Conservation (phyloP, 306 rosid genomes). For the Pachyrhizus erosus region DNA sequence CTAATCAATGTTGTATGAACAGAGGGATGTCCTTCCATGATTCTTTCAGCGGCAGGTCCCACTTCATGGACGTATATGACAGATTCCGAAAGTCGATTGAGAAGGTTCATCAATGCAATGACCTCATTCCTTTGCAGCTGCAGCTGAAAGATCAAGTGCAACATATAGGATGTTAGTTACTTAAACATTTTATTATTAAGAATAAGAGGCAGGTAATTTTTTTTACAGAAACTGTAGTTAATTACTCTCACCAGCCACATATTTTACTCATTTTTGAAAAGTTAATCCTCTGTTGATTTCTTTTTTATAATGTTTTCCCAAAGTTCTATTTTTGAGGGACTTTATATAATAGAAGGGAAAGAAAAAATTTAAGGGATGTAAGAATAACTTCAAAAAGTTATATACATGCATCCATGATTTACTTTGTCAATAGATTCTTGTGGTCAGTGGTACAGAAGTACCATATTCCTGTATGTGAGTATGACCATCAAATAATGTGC, state of each 20-base stretch:
- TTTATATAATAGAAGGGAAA: too few relatives aligned
- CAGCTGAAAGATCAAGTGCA: slow-evolving; percentile 59
- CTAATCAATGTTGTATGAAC: slow-evolving; percentile 42
- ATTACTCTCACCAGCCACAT: not conserved
- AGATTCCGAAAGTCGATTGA: slow-evolving; percentile 89
- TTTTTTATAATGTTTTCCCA: not conserved
- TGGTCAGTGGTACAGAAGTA: too few relatives aligned
- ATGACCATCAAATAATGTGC: too few relatives aligned
- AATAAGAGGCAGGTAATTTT: not conserved
- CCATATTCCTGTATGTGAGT: too few relatives aligned
- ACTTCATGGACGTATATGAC: slow-evolving; percentile 71
- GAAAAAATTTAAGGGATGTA: too few relatives aligned
- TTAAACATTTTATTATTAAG: not conserved
- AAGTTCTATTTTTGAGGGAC: not conserved
- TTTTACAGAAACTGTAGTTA: not conserved
- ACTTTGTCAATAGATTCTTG: too few relatives aligned
- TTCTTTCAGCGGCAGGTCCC: slow-evolving; percentile 67
- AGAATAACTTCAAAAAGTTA: too few relatives aligned
- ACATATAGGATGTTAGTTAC: slow-evolving; percentile 10
- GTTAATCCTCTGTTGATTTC: too few relatives aligned
- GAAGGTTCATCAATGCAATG: slow-evolving; percentile 87
- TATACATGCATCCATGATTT: too few relatives aligned
- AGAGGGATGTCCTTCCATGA: slow-evolving; percentile 53
- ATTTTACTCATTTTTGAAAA: too few relatives aligned
- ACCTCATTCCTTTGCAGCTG: slow-evolving; percentile 95